Evolutionary conservation across 805 yeast genomes (phyloP), one percentile per base, ranked within the genome.

Genomic region (Starmera quercuum): DNA sequence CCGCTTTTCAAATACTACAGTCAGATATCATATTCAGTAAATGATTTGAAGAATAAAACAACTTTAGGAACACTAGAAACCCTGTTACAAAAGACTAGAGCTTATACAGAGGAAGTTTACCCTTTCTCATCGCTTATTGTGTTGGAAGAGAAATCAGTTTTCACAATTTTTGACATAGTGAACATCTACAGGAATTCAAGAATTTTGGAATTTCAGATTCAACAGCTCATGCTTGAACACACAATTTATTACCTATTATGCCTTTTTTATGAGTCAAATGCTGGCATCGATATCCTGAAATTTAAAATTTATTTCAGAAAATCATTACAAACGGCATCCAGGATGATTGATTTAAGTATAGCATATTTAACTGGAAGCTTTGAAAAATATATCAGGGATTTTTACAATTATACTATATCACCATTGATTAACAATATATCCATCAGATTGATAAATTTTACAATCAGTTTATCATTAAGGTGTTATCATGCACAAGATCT

Each of bases 401-500:
- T 23, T 4, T 30, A 29, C 22, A 34, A 40, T 26, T 45, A 37
- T 34, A 44, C 33, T 15, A 28, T 43, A 6, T 20, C 33, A 8
- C 46, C 47, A 14, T 17, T 44, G 20, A 14, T 45, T 12, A 30
- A 26, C 13, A 17, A 28, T 3, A 34, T 41, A 3, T n/a, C 40
- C 7, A 26, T 22, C 13, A 35, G 48, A 17, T 18, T 31, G 10
- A 5, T 29, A 5, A 14, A n/a, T 5, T 10, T 32, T 12, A 15
- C 36, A 3, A 25, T 38, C 22, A 30, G 32, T 2, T 11, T 37
- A 6, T 18, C 40, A 16, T 14, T 33, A 8, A 36, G 48, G 28
- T 26, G 33, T 11, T 44, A 38, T 21, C 50, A 46, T 29, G 42
- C 45, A 3, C 40, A 37, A 26, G 49, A 45, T 15, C 17, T 40